A percentile compares a stretch with the other conserved stretches of the same genome.
These are phyloP conservation scores for Tubosaeta sp. DNA, from an alignment of 768 basidiomycete species.

Conservation along the genomic window DNA sequence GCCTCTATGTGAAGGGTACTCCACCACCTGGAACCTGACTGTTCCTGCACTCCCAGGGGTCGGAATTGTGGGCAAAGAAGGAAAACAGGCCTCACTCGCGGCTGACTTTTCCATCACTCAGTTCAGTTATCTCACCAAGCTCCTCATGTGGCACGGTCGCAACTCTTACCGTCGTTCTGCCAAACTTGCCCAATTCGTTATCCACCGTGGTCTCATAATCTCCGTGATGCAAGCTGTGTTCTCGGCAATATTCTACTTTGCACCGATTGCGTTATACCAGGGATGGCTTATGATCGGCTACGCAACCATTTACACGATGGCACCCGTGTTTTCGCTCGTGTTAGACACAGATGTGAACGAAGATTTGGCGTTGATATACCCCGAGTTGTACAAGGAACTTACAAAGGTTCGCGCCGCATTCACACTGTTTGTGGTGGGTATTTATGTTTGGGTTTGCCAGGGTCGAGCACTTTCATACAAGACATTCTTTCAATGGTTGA, in stretches of 20 bases:
- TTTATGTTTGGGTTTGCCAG: constrained; percentile 35
- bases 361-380: constrained; percentile 91
- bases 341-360: constrained; percentile 95
- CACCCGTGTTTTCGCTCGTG: constrained; percentile 95
- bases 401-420: constrained; percentile 62
- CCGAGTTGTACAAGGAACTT: constrained; percentile 95
- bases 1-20: neutral
- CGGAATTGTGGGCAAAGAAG: constrained; percentile 98
- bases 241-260: constrained; percentile 88
- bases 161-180: constrained; percentile 98
- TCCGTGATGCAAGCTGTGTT: constrained; percentile 98
- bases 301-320: constrained; percentile 96
- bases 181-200: constrained; percentile 97
- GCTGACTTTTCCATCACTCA: constrained; percentile 98
- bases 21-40: neutral
- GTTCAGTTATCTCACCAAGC: constrained; percentile 92
- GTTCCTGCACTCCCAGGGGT: constrained; percentile 51
- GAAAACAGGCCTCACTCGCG: constrained; percentile 97
- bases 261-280: constrained; percentile 95
- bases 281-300: constrained; percentile 98
- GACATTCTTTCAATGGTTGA: constrained; percentile 97
- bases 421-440: neutral
- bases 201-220: constrained; percentile 95
- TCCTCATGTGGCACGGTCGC: constrained; percentile 97
- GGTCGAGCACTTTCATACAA: constrained; percentile 94